Evolutionary conservation across 2,329 filamentous ascomycete genomes (phyloP).

Genomic region (Gnomoniopsis sp.): DNA sequence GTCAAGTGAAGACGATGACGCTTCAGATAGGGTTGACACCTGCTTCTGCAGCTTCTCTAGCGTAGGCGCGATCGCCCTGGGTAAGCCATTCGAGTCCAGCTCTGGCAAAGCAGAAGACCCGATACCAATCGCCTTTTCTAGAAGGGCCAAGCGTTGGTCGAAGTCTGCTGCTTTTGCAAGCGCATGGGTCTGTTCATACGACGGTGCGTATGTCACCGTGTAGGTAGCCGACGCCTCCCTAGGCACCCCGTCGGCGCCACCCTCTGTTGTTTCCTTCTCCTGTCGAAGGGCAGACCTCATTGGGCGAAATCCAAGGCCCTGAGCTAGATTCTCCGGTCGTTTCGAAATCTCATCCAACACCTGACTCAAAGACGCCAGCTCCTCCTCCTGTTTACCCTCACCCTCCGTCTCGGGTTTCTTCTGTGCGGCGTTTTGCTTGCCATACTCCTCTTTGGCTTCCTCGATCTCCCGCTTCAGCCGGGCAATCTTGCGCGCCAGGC

Average conservation of each 20-base stretch:
- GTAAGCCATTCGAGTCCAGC: constrained; percentile 51
- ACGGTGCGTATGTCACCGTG: constrained; percentile 61
- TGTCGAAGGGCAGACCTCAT: constrained; percentile 22
- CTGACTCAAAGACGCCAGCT: constrained; percentile 66
- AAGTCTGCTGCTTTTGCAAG: constrained; percentile 84
- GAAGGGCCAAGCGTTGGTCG: constrained; percentile 70
- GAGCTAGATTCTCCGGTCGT: constrained; percentile 26
- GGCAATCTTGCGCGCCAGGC: constrained; percentile 73
- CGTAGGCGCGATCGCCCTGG: constrained; percentile 74
- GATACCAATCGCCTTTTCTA: constrained; percentile 81
- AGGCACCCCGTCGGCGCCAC: constrained; percentile 23
- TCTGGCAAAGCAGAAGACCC: constrained; percentile 66
- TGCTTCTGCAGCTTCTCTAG: constrained; percentile 79
- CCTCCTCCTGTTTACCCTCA: constrained; percentile 44
- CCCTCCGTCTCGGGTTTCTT: constrained; percentile 35
- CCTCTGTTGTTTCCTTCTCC: constrained; percentile 15
- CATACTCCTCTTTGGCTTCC: constrained; percentile 64
- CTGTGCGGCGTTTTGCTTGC: constrained; percentile 44
- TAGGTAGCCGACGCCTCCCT: constrained; percentile 47
- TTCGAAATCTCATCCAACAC: constrained; percentile 64
- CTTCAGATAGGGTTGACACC: constrained; percentile 69
- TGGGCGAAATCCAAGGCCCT: constrained; percentile 23
- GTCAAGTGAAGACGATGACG: constrained; percentile 70
- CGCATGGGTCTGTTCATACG: constrained; percentile 65
- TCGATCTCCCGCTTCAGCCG: constrained; percentile 80